phyloP scores from a whole-genome alignment of 176 grass and related monocot genomes.

The Ananas comosus region DNA sequence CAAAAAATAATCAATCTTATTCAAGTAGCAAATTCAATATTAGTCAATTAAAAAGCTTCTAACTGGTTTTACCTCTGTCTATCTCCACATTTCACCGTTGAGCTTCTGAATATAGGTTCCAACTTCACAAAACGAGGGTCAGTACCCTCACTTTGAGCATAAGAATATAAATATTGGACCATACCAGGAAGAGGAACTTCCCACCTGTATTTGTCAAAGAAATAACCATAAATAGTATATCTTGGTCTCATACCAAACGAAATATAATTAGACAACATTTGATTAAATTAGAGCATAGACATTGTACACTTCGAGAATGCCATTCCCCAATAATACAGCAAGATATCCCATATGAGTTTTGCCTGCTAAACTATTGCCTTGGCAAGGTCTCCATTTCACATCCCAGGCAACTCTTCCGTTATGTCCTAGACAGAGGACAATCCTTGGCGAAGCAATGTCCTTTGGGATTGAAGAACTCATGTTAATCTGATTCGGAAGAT shows the following conservation, averaged over 20 bases:
- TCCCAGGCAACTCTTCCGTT: conserved; percentile 97
- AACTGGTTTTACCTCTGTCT: conserved; percentile 62
- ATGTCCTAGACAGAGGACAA: conserved; percentile 84
- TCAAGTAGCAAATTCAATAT: background rate
- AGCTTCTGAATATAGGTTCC: conserved; percentile 74
- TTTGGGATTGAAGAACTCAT: conserved; percentile 23
- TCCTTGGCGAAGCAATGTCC: conserved; percentile 52
- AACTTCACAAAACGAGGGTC: conserved; percentile 94
- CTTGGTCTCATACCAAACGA: background rate
- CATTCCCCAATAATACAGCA: conserved; percentile 71
- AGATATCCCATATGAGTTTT: conserved; percentile 71
- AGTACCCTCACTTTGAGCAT: conserved; percentile 36
- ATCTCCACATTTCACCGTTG: conserved; percentile 55
- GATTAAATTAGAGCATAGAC: background rate
- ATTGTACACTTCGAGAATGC: conserved; percentile 81
- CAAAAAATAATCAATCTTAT: conserved; percentile 2
- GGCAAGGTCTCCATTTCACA: conserved; percentile 86
- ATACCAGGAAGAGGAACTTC: conserved; percentile 78
- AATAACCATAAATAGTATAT: conserved; percentile 18
- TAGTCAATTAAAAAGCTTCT: background rate
- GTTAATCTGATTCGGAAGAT: background rate
- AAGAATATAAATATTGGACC: conserved; percentile 69
- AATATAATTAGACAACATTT: conserved; percentile 1
- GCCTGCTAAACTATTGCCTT: conserved; percentile 19
- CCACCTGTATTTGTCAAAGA: conserved; percentile 45